Evolutionary conservation across 495 filamentous ascomycete genomes (phyloP), one percentile per base, ranked within the genome.

Genomic region (Usnea hakonensis): DNA sequence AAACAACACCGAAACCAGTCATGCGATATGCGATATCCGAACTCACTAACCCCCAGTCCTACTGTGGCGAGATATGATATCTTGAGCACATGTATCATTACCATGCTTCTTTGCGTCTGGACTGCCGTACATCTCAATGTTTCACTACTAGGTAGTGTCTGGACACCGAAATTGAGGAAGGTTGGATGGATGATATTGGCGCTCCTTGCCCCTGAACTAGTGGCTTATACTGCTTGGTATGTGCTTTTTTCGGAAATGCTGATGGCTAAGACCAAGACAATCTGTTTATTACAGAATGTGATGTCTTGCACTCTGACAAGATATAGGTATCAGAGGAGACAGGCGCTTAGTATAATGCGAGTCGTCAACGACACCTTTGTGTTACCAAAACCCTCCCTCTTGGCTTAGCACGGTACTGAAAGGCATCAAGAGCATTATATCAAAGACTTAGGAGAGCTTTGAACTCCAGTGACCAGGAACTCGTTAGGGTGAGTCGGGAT

Each of bases 51-150:
- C n/a, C 58, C 65, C 35, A 46, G 36, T 38, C 44, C 57, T 37
- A 56, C 17, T 68, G 77, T 13, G 76, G 77, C n/a, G n/a, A 79
- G 75, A 0, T 71, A 61, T 57, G 57, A 65, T 38, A 65, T 80
- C 7, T 44, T 78, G 8, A 69, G 58, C 3, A 73, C 66, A 41
- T 78, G 75, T 63, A 17, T 74, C 9, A 65, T 76, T 19, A 80
- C 75, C 2, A 62, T 77, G 5, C 36, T 60, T 3, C 57, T 79
- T 8, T 78, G 77, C 58, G 64, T 78, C 21, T 79, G 75, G 72
- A 75, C 75, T 11, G 72, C 76, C 6, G 63, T 80, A 2, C 77
- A 80, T 58, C 62, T 76, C 2, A 73, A 80, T 62, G 60, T 79
- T 17, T 64, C 73, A 26, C 54, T 57, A 5, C 23, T 17, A n/a